Conservation (phyloP, 2,329 filamentous ascomycete genomes). For the Neonectria neomacrospora region DNA sequence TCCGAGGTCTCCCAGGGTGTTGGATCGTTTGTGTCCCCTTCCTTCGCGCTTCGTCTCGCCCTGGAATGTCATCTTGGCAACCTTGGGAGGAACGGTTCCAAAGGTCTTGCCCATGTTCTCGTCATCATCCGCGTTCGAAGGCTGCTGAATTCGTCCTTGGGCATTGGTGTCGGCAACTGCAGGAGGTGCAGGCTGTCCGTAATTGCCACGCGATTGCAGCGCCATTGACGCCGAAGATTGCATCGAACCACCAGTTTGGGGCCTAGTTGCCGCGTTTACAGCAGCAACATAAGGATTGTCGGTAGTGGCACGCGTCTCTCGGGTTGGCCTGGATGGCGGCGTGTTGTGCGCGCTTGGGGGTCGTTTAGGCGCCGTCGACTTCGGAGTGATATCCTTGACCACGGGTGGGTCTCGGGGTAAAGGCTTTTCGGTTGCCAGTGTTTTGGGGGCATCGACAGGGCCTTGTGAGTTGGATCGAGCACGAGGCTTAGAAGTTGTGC, state of each 20-base stretch:
- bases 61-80: slow-evolving; percentile 68
- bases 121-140: slow-evolving; percentile 69
- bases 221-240: slow-evolving; percentile 76
- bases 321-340: slow-evolving; percentile 41
- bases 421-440: slow-evolving; percentile 64
- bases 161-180: slow-evolving; percentile 89
- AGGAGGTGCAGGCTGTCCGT: slow-evolving; percentile 88
- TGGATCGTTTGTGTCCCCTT: slow-evolving; percentile 74
- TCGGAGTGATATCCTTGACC: slow-evolving; percentile 55
- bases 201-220: slow-evolving; percentile 69
- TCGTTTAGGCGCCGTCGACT: slow-evolving; percentile 52
- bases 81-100: slow-evolving; percentile 68
- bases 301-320: slow-evolving; percentile 52
- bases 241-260: slow-evolving; percentile 85
- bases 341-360: slow-evolving; percentile 61
- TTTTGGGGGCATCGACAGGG: slow-evolving; percentile 53
- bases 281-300: slow-evolving; percentile 58
- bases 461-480: slow-evolving; percentile 52
- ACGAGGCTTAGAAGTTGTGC: slow-evolving; percentile 39
- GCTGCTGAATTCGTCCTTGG: slow-evolving; percentile 90
- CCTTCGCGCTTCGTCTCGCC: slow-evolving; percentile 61
- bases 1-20: slow-evolving; percentile 82
- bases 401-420: slow-evolving; percentile 67
- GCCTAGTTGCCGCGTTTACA: slow-evolving; percentile 64
- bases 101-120: slow-evolving; percentile 71